phyloP scores from a whole-genome alignment of 2,329 filamentous ascomycete genomes.

The Grosmannia penicillata region DNA sequence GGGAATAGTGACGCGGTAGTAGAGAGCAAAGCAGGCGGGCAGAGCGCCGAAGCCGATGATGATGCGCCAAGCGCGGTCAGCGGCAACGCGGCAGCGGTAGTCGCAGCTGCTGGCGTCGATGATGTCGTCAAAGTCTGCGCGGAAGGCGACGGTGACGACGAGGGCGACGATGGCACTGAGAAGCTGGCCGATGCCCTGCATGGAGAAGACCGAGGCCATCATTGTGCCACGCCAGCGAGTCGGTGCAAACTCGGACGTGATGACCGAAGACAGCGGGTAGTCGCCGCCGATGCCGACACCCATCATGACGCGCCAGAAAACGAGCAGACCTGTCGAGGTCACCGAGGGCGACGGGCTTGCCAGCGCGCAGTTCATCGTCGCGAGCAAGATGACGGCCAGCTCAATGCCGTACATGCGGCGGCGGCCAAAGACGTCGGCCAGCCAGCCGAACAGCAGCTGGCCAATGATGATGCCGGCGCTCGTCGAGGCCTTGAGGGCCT shows the following conservation, averaged over 20 bases:
- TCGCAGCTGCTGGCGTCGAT: slow-evolving; percentile 35
- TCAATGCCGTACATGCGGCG: slow-evolving; percentile 75
- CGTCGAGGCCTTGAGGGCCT: slow-evolving; percentile 68
- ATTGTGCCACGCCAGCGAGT: slow-evolving; percentile 72
- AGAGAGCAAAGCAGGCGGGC: slow-evolving; percentile 65
- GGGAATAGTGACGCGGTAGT: slow-evolving; percentile 73
- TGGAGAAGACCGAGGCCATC: slow-evolving; percentile 58
- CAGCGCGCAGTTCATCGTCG: slow-evolving; percentile 53
- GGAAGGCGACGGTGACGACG: slow-evolving; percentile 52
- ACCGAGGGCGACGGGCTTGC: slow-evolving; percentile 46
- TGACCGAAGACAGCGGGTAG: slow-evolving; percentile 67
- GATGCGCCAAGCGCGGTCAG: slow-evolving; percentile 70
- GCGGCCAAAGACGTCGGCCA: slow-evolving; percentile 62
- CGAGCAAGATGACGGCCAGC: slow-evolving; percentile 55
- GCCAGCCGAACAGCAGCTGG: slow-evolving; percentile 60
- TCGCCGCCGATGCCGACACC: slow-evolving; percentile 69
- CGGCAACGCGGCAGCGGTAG: slow-evolving; percentile 49
- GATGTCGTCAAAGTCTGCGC: slow-evolving; percentile 28
- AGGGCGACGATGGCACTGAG: slow-evolving; percentile 55
- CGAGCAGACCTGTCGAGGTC: slow-evolving; percentile 43
- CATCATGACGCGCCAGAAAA: slow-evolving; percentile 68
- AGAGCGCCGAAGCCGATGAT: slow-evolving; percentile 68
- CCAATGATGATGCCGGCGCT: slow-evolving; percentile 67
- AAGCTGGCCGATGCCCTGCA: slow-evolving; percentile 74
- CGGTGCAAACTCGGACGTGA: slow-evolving; percentile 69